Evolutionary conservation across 208 protist species (phyloP).

Genomic region (Acanthamoeba lugdunensis): DNA sequence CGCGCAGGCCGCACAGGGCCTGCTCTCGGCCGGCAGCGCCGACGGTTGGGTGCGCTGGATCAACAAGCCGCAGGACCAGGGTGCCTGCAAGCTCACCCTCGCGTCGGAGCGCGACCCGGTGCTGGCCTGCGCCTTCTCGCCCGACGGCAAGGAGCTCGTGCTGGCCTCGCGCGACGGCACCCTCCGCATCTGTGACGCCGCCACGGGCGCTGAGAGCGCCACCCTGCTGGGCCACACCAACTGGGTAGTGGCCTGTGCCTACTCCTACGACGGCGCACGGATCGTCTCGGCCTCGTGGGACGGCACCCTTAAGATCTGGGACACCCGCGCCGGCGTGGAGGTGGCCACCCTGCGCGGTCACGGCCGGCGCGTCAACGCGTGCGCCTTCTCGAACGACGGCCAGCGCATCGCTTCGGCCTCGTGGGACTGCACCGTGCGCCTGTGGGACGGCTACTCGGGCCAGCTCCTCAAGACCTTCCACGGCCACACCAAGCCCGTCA

Average conservation of each 20-base stretch:
- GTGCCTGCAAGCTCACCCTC: slow-evolving; percentile 76
- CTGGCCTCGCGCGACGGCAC: slow-evolving; percentile 77
- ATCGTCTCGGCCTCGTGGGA: slow-evolving; percentile 76
- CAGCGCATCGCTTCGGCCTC: slow-evolving; percentile 47
- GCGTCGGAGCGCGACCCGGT: slow-evolving; percentile 70
- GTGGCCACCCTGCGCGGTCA: slow-evolving; percentile 75
- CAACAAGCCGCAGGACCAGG: slow-evolving; percentile 80
- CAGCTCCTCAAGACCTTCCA: slow-evolving; percentile 58
- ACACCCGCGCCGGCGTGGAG: slow-evolving; percentile 73
- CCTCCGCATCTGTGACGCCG: slow-evolving; percentile 68
- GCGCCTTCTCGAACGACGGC: slow-evolving; percentile 75
- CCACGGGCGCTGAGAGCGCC: slow-evolving; percentile 72
- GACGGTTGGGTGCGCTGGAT: slow-evolving; percentile 77
- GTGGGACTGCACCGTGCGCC: slow-evolving; percentile 58
- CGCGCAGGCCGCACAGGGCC: neutral
- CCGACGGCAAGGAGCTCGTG: slow-evolving; percentile 78
- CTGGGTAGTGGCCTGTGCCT: slow-evolving; percentile 75
- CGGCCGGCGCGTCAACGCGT: slow-evolving; percentile 71
- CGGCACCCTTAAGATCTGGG: slow-evolving; percentile 79
- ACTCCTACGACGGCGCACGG: slow-evolving; percentile 1
- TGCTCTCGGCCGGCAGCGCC: neutral
- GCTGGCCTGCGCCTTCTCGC: slow-evolving; percentile 73
- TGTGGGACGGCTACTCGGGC: slow-evolving; percentile 75
- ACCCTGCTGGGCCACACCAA: slow-evolving; percentile 76
- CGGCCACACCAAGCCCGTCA: slow-evolving; percentile 76